Evolutionary conservation across 495 filamentous ascomycete genomes (phyloP).

Genomic region (Xylaria intraflava): DNA sequence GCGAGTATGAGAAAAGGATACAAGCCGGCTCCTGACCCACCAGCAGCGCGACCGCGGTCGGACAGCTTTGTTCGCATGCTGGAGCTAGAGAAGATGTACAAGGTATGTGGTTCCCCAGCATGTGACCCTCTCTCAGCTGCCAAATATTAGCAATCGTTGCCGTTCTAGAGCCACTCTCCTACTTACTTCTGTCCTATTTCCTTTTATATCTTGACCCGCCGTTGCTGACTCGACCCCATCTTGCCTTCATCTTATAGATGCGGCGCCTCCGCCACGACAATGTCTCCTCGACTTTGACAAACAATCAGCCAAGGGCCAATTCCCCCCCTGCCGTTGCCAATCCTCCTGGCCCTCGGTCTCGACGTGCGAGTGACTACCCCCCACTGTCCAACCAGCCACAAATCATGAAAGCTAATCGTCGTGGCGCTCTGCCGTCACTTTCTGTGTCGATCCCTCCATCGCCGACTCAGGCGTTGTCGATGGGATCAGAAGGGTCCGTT

Average conservation of each 20-base stretch:
- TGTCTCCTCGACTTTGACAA: constrained; percentile 19
- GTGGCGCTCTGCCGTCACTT: constrained; percentile 32
- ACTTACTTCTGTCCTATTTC: constrained; percentile 11
- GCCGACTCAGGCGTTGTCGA: constrained; percentile 12
- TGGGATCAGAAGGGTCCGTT: constrained; percentile 13
- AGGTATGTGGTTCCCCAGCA: constrained; percentile 38
- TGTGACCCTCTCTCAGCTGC: constrained; percentile 26
- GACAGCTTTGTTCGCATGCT: constrained; percentile 45
- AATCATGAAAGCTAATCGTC: constrained; percentile 40
- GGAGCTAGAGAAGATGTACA: constrained; percentile 46
- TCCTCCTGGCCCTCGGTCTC: constrained; percentile 22
- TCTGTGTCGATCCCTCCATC: constrained; percentile 39
- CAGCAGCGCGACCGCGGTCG: constrained; percentile 24
- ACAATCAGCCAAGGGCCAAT: constrained; percentile 24
- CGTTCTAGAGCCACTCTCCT: constrained; percentile 9
- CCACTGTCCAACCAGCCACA: constrained; percentile 30
- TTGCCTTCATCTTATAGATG: constrained; percentile 30
- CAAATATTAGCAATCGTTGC: constrained; percentile 17
- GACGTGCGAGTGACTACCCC: constrained; percentile 28
- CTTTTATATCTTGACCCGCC: constrained; percentile 16
- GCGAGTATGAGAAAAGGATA: constrained; percentile 30
- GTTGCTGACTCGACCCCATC: constrained; percentile 23
- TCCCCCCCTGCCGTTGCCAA: constrained; percentile 22
- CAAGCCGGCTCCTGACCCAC: constrained; percentile 22
- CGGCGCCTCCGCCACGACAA: constrained; percentile 31